A percentile compares a stretch with the other conserved stretches of the same genome.
These are phyloP conservation scores for Jacaranda copaia DNA, from an alignment of 257 asterid genomes.

Conservation along the genomic window DNA sequence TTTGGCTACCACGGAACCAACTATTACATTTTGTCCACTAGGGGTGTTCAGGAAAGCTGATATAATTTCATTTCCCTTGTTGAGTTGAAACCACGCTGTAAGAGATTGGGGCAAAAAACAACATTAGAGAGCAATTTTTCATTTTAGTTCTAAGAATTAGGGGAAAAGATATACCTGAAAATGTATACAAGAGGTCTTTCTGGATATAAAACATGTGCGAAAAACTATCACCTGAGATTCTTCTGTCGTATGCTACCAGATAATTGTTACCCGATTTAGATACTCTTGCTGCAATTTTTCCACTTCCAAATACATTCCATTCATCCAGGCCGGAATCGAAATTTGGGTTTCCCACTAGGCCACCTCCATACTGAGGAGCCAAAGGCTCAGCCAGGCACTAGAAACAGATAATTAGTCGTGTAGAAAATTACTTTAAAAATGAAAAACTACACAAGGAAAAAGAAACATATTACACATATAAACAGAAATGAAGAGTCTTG, in stretches of 20 bases:
- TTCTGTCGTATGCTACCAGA: constrained; percentile 46
- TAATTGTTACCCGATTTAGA: constrained; percentile 44
- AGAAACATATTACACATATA: background rate
- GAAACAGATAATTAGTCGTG: background rate
- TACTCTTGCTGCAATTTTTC: constrained; percentile 28
- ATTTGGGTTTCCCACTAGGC: constrained; percentile 40
- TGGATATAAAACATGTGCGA: constrained; percentile 37
- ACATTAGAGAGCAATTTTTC: too few relatives aligned
- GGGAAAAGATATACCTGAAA: constrained; percentile 46
- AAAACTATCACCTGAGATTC: constrained; percentile 31
- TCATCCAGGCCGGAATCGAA: constrained; percentile 37
- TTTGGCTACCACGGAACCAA: constrained; percentile 58
- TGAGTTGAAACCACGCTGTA: constrained; percentile 62
- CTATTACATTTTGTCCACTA: background rate
- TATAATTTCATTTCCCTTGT: constrained; percentile 41
- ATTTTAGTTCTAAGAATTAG: background rate
- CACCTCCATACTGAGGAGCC: constrained; percentile 57
- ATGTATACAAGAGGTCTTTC: constrained; percentile 43
- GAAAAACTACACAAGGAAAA: background rate
- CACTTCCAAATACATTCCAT: constrained; percentile 45
- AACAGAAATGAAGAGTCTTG: background rate
- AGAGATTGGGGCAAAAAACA: background rate
- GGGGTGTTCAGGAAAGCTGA: constrained; percentile 37
- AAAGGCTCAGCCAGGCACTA: constrained; percentile 51
- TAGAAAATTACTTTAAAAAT: background rate